Percentiles rank a stretch among this genome's conserved stretches.
Conservation (phyloP, 2,329 filamentous ascomycete genomes). For the Acarospora socialis region DNA sequence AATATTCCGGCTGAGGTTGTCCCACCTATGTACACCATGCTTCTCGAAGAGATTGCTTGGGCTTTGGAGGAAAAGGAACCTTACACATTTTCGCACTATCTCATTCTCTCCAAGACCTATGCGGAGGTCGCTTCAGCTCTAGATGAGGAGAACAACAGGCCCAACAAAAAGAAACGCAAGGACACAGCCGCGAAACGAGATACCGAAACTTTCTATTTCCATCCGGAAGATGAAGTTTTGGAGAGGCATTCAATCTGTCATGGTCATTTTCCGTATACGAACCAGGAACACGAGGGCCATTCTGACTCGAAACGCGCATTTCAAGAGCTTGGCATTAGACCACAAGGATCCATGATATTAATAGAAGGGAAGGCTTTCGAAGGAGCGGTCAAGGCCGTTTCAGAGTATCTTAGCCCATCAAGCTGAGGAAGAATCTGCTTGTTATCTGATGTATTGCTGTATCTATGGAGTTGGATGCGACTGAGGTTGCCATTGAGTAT, state of each 20-base stretch:
- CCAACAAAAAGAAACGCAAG: slow-evolving; percentile 55
- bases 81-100: slow-evolving; percentile 84
- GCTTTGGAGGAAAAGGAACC: slow-evolving; percentile 84
- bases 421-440: slow-evolving; percentile 7
- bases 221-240: slow-evolving; percentile 86
- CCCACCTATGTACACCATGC: slow-evolving; percentile 88
- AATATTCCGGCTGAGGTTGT: slow-evolving; percentile 92
- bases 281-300: slow-evolving; percentile 59
- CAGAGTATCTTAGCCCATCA: slow-evolving; percentile 50
- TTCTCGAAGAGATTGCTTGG: slow-evolving; percentile 77
- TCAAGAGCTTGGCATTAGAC: slow-evolving; percentile 78
- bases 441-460: not conserved
- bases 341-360: slow-evolving; percentile 71
- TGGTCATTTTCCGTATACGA: slow-evolving; percentile 64
- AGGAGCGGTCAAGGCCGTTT: slow-evolving; percentile 59
- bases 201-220: slow-evolving; percentile 69
- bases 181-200: slow-evolving; percentile 30
- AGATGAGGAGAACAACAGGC: slow-evolving; percentile 48
- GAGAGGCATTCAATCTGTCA: slow-evolving; percentile 58
- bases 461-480: not conserved
- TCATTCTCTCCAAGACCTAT: slow-evolving; percentile 87
- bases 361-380: slow-evolving; percentile 69
- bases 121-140: slow-evolving; percentile 71
- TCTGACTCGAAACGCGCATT: slow-evolving; percentile 91
- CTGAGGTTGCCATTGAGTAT: slow-evolving; percentile 31